phyloP scores from a whole-genome alignment of 1,284 basidiomycete genomes.

The Apiotrichum sp. region DNA sequence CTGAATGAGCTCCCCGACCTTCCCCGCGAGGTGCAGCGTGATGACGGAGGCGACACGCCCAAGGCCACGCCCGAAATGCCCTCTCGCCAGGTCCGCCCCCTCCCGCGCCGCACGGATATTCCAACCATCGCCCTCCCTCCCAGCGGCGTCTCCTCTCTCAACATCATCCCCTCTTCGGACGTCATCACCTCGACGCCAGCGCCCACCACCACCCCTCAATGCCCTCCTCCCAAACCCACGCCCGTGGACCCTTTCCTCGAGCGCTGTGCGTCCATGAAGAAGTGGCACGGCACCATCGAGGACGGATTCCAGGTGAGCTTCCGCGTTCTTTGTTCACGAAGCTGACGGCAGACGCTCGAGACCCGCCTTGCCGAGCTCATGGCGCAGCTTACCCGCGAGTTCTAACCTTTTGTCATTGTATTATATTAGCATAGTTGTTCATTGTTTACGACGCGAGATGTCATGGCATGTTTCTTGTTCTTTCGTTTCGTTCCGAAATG shows the following conservation, averaged over 20 bases:
- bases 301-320: conserved; percentile 7
- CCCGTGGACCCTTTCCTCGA: neutral
- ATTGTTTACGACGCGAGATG: too few species aligned
- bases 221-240: neutral
- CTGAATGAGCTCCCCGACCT: too few species aligned
- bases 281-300: conserved; percentile 15
- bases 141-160: too few species aligned
- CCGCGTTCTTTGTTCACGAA: too few species aligned
- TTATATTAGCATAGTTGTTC: too few species aligned
- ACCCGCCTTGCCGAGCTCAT: conserved; percentile 6
- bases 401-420: neutral
- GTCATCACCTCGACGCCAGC: too few species aligned
- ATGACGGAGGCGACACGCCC: neutral
- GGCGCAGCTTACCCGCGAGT: neutral
- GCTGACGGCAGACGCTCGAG: conserved; percentile 1
- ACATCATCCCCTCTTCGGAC: too few species aligned
- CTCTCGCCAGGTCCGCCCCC: too few species aligned
- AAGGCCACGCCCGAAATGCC: neutral
- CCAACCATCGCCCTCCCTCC: neutral
- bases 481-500: too few species aligned
- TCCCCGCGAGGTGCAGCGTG: too few species aligned
- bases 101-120: neutral
- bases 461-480: too few species aligned
- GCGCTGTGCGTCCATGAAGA: neutral
- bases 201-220: too few species aligned